Evolutionary conservation across 2,329 filamentous ascomycete genomes (phyloP), one percentile per base, ranked within the genome.

Genomic region (Grosmannia huntii): DNA sequence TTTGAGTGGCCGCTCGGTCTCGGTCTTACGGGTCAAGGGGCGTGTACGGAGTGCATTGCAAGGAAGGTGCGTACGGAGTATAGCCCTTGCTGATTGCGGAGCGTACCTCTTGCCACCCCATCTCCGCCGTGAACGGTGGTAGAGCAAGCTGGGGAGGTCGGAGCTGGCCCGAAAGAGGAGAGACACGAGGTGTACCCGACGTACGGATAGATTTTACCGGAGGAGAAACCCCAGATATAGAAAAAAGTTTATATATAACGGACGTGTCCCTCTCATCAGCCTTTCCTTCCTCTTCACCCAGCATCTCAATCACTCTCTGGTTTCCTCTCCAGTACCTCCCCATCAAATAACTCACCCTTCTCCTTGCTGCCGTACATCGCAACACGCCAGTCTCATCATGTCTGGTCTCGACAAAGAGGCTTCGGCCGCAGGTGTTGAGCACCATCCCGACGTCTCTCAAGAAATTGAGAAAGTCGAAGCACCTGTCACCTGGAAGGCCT

Each of bases 401-500:
- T 59, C 60, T 50, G 27, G 11, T 14, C 21, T 10, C 7, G 28
- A 64, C 2, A 63, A 64, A 51, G 62, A 63, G 28, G 11, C 12
- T 4, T 31, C 27, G 27, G 56, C 51, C 3, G 49, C 48, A 19
- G 48, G 38, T 49, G 55, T 27, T 46, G 25, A 59, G 23, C 59
- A 59, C 48, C 56, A 62, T 46, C 51, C 55, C 46, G n/a, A 36
- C 14, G 57, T 57, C 27, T 62, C 77, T 62, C 66, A 72, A 61
- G 78, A 85, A 69, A 72, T 84, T 62, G 73, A 75, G 64, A 75
- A 78, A 62, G 78, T 86, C 67, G 84, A 87, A 75, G 84, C 84
- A 14, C 83, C 84, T 64, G 79, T 87, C 65, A 87, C 84, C 63
- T 72, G 81, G 71, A 83, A 84, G 75, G 84, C 84, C 58, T 87